Percentiles rank a stretch among this genome's conserved stretches.
These are phyloP conservation scores for Fusarium goolgardi DNA, from an alignment of 2,329 filamentous ascomycete species.

Conservation along the genomic window DNA sequence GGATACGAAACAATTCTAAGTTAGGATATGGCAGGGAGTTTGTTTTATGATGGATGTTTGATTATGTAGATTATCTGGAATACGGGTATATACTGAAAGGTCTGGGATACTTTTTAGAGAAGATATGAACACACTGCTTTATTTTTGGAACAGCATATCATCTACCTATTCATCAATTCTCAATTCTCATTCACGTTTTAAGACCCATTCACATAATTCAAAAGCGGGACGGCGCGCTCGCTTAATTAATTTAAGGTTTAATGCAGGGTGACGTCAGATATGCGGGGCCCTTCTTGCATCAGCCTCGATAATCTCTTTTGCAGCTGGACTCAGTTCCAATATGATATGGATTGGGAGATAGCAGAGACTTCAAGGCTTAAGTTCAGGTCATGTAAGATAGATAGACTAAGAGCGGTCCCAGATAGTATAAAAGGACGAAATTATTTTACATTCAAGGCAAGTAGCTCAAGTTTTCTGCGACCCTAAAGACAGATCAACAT, in stretches of 20 bases:
- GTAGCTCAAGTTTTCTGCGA: neutral
- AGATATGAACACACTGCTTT: neutral
- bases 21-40: neutral
- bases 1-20: conserved; percentile 30
- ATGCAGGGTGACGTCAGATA: conserved; percentile 5
- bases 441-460: neutral
- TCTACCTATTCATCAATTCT: neutral
- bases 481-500: neutral
- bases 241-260: conserved; percentile 24
- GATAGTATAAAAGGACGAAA: neutral
- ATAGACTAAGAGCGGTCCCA: too few species aligned
- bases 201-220: neutral
- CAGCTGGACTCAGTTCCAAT: neutral
- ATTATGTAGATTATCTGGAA: neutral
- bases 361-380: too few species aligned
- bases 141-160: neutral
- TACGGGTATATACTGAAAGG: neutral
- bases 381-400: too few species aligned
- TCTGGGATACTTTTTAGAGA: neutral
- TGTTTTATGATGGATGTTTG: neutral
- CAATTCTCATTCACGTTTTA: neutral
- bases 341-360: neutral
- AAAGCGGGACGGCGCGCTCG: conserved; percentile 6
- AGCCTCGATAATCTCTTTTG: neutral
- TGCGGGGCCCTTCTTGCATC: neutral